Evolutionary conservation across 2,329 filamentous ascomycete species (phyloP), one percentile per base, ranked within the genome.

Genomic region (Phyllosticta capitalensis): DNA sequence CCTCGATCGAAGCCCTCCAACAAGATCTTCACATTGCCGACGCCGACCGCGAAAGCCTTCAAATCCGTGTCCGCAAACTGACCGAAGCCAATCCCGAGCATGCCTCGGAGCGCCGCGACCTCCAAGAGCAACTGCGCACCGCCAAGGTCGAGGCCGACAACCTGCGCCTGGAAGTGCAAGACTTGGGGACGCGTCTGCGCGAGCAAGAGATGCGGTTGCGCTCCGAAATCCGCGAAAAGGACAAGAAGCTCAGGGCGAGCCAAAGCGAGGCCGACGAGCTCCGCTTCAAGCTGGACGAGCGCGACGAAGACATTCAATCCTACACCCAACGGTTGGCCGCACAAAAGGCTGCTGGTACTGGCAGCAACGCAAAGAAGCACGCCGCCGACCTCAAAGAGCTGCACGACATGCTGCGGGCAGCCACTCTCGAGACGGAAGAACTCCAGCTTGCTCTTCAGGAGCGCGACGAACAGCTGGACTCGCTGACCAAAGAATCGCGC

Each of bases 111-210:
- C 79, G 82, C 51, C 77, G 79, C 49, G 82, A 86, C 61, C 73
- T 89, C 20, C 82, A 85, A 63, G 76, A 79, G 56, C 78, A 83
- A 71, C 76, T 86, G 24, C 83, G 83, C 62, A 80, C 83, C 66
- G 81, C 81, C 20, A 84, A 87, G 70, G 76, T 83, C 12, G 82
- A 87, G 66, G 76, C 81, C 50, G 83, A 89, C 69, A 81, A 85
- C 67, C 20, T 67, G 58, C 33, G 64, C 63, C 9, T 64, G 67
- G 14, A 69, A 67, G 61, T 67, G 62, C 19, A 65, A 63, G 53
- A 64, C 26, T 63, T 65, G 9, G 65, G 67, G 61, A 52, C 64
- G 53, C 19, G 60, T 33, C 38, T 65, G 24, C 54, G 55, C 14
- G 62, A 65, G 19, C 52, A 63, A 6, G 62, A 67, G 38, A 56